phyloP scores from a whole-genome alignment of 2,329 filamentous ascomycete species.

The Scedosporium aurantiacum region DNA sequence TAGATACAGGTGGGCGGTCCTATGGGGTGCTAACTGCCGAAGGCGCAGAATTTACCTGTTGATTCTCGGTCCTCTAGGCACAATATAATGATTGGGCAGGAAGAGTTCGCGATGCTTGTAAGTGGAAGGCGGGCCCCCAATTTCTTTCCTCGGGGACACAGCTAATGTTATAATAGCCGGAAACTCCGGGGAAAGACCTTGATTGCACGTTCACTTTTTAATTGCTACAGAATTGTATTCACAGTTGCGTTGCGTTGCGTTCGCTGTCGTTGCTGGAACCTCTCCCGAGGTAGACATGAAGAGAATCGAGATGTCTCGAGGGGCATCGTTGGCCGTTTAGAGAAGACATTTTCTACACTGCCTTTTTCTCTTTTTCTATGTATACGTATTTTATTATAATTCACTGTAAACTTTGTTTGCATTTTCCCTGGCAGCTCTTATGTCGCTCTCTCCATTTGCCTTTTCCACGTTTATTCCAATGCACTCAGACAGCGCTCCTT shows the following conservation, averaged over 20 bases:
- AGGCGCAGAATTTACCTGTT: not conserved
- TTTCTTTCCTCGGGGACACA: not conserved
- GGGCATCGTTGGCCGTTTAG: too few relatives aligned
- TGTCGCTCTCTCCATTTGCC: too few relatives aligned
- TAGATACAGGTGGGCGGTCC: not conserved
- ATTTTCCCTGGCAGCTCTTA: too few relatives aligned
- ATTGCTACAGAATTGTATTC: not conserved
- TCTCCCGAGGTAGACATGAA: too few relatives aligned
- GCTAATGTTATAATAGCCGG: constrained; percentile 3
- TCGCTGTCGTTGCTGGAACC: too few relatives aligned
- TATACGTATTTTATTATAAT: too few relatives aligned
- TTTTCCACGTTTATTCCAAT: too few relatives aligned
- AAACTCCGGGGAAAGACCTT: not conserved
- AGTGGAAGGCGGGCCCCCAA: not conserved
- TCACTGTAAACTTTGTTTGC: too few relatives aligned
- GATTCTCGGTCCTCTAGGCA: not conserved
- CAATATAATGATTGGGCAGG: constrained; percentile 7
- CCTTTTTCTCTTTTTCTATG: too few relatives aligned
- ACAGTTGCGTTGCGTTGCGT: not conserved
- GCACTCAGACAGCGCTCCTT: too few relatives aligned
- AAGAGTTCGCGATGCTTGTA: not conserved
- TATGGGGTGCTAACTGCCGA: constrained; percentile 5
- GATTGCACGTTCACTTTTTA: not conserved
- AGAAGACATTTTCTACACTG: too few relatives aligned
- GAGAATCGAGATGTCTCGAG: too few relatives aligned